Base-by-base conservation (phyloP, 2,329 filamentous ascomycete genomes). In the Chrysosporium keratinophilum region DNA sequence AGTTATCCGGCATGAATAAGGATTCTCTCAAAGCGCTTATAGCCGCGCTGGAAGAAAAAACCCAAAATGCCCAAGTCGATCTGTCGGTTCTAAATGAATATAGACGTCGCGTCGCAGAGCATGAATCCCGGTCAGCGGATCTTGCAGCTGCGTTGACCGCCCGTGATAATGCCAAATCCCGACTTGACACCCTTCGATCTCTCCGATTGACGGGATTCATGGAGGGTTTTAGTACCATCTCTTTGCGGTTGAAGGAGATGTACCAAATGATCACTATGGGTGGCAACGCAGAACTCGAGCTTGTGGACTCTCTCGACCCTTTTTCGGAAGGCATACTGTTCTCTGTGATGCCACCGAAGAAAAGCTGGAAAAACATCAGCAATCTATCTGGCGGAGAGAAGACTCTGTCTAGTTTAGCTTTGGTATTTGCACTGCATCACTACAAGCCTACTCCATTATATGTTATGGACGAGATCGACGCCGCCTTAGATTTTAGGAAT, bases 251-350 rank as follows among this genome's bases (percentile, higher is more conserved):
- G 44, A 98, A 98, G 75, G 93, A 98, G 67, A 98, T 98, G 93
- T 98, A 98, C 73, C 93, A 98, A 69, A 96, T 98, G 90, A 98
- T 98, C 68, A 98, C 93, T 19, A 97, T 98, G 89, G 93, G 93
- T 57, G 93, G 93, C 54, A 98, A 98, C 64, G 93, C 93, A 0
- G 93, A 98, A 73, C 80, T 98, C 11, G 94, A 98, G 70, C 82
- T 98, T 20, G 93, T 98, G 40, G 93, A 98, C 74, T 91, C 85
- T 15, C 76, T 98, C 2, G 94, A 98, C 68, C 93, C 93, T 0
- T 98, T 98, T 76, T 89, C 87, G 5, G 93, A 98, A 71, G 93
- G 93, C 23, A 97, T 98, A 58, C 69, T 96, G 46, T 98, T 98
- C 76, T 91, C 85, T 54, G 94, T 98, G 60, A 98, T 98, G 93